These are phyloP conservation scores for Pseudogymnoascus sp. DNA, from an alignment of 2,329 filamentous ascomycete genomes.

Conservation along the genomic window DNA sequence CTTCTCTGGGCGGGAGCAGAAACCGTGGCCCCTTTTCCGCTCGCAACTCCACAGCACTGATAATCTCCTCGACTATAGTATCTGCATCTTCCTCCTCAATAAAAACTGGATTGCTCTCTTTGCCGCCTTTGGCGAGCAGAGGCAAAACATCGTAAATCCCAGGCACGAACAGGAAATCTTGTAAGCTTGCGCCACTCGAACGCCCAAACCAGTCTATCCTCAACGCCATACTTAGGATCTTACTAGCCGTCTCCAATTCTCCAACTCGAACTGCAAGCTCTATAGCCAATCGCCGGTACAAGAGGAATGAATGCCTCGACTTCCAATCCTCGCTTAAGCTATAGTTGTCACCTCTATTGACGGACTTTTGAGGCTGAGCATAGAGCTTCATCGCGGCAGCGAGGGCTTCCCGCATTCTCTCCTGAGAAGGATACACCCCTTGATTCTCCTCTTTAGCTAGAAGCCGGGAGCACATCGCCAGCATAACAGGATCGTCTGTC, in stretches of 20 bases:
- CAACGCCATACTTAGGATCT: constrained; percentile 13
- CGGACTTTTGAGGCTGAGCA: not conserved
- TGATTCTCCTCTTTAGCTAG: constrained; percentile 12
- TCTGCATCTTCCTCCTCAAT: constrained; percentile 13
- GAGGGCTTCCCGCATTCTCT: constrained; percentile 11
- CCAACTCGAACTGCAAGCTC: constrained; percentile 15
- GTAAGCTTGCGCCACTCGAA: constrained; percentile 9
- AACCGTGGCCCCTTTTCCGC: constrained; percentile 13
- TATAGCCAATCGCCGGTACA: constrained; percentile 13
- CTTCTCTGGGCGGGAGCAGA: constrained; percentile 11
- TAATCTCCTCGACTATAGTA: constrained; percentile 8
- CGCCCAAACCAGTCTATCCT: constrained; percentile 13
- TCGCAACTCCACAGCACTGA: constrained; percentile 10
- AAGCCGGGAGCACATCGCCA: constrained; percentile 15
- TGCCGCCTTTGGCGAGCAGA: constrained; percentile 12
- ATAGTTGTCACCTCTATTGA: not conserved
- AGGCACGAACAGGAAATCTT: constrained; percentile 13
- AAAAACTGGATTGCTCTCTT: constrained; percentile 14
- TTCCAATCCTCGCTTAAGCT: not conserved
- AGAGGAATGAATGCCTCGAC: constrained; percentile 9
- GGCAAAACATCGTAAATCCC: constrained; percentile 18
- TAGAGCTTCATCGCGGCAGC: constrained; percentile 11
- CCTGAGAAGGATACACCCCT: constrained; percentile 4
- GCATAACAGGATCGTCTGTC: constrained; percentile 12
- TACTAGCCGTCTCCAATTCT: constrained; percentile 12